Evolutionary conservation across 805 yeast genomes (phyloP).

Genomic region (Tetrapisispora phaffii): DNA sequence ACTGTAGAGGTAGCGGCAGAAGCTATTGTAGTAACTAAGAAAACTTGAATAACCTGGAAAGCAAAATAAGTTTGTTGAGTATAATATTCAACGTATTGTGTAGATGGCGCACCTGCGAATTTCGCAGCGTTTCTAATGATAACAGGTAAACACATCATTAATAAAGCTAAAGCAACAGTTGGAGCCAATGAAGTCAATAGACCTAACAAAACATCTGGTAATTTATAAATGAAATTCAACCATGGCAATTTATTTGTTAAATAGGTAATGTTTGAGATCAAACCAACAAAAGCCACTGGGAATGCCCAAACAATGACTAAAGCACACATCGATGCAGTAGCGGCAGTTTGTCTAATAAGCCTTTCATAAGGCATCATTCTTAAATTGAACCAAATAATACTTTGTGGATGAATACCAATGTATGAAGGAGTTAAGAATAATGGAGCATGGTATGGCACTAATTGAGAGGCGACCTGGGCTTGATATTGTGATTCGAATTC

Average conservation of each 20-base stretch:
- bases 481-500: slow-evolving; percentile 68
- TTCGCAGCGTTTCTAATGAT: slow-evolving; percentile 56
- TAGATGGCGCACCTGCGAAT: slow-evolving; percentile 47
- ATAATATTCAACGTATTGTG: slow-evolving; percentile 48
- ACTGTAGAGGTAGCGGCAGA: slow-evolving; percentile 65
- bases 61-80: slow-evolving; percentile 62
- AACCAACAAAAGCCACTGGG: slow-evolving; percentile 73
- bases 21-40: slow-evolving; percentile 58
- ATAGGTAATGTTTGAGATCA: slow-evolving; percentile 56
- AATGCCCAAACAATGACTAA: slow-evolving; percentile 60
- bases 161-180: slow-evolving; percentile 50
- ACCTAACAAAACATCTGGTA: slow-evolving; percentile 50
- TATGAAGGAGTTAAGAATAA: slow-evolving; percentile 49
- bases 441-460: slow-evolving; percentile 55
- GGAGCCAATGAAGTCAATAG: slow-evolving; percentile 61
- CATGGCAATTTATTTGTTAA: slow-evolving; percentile 48
- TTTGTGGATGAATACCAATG: slow-evolving; percentile 54
- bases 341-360: slow-evolving; percentile 41
- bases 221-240: slow-evolving; percentile 45
- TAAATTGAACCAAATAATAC: slow-evolving; percentile 62
- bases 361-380: slow-evolving; percentile 77
- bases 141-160: slow-evolving; percentile 59
- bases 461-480: slow-evolving; percentile 65
- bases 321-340: slow-evolving; percentile 45
- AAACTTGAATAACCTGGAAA: slow-evolving; percentile 62